phyloP scores from a whole-genome alignment of 1,139 yeast genomes.

The Yamadazyma sp. region DNA sequence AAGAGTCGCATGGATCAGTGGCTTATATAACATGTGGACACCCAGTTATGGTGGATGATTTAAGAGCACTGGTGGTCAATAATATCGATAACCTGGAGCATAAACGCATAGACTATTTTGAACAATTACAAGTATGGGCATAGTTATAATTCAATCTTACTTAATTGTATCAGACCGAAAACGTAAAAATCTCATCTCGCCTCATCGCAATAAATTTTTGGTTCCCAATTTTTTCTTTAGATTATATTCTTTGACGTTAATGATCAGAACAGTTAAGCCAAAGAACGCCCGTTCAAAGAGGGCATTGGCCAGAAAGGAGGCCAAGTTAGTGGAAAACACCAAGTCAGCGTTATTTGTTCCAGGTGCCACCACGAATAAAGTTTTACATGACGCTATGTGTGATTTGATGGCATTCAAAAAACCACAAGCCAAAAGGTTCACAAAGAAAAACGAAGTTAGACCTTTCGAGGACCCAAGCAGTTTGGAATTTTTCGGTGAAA shows the following conservation, averaged over 20 bases:
- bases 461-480: conserved; percentile 93
- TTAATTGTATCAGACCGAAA: too few species aligned
- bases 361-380: conserved; percentile 77
- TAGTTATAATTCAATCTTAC: too few species aligned
- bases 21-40: conserved; percentile 52
- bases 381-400: conserved; percentile 84
- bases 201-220: conserved; percentile 9
- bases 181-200: conserved; percentile 3
- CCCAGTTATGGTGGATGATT: conserved; percentile 50
- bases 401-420: conserved; percentile 90
- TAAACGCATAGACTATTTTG: conserved; percentile 48
- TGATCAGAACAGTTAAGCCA: conserved; percentile 46
- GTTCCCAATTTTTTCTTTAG: conserved; percentile 4
- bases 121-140: conserved; percentile 48
- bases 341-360: conserved; percentile 91
- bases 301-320: conserved; percentile 84
- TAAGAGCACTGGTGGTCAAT: conserved; percentile 34
- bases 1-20: conserved; percentile 38
- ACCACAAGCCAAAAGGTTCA: conserved; percentile 85
- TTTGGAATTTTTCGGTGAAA: conserved; percentile 89
- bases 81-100: conserved; percentile 25
- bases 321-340: conserved; percentile 86
- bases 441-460: conserved; percentile 81
- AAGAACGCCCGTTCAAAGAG: conserved; percentile 96
- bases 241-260: neutral